These are phyloP conservation scores for Rhododendron henanense DNA, from an alignment of 148 eudicot species.

Conservation along the genomic window DNA sequence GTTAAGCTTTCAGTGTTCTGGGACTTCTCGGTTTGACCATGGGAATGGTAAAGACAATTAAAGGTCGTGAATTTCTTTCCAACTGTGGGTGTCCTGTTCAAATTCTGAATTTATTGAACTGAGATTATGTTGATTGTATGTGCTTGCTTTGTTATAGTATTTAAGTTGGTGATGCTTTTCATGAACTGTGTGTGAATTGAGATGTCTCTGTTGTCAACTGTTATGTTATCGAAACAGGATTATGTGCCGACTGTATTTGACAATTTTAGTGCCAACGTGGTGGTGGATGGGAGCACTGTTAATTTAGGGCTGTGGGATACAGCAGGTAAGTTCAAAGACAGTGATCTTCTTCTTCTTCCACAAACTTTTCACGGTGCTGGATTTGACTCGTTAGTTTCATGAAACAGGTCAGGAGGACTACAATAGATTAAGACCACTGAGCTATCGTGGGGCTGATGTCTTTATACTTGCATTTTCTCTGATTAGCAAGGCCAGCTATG, in stretches of 20 bases:
- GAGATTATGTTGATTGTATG: not conserved
- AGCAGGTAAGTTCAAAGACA: slow-evolving; percentile 25
- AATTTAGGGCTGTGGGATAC: slow-evolving; percentile 48
- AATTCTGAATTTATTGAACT: not conserved
- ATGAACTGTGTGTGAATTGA: not conserved
- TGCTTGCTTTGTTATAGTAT: not conserved
- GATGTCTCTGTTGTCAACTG: not conserved
- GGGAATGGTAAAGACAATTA: not conserved
- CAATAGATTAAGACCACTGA: slow-evolving; percentile 10
- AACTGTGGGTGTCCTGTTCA: not conserved
- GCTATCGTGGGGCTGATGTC: slow-evolving; percentile 11
- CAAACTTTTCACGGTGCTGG: not conserved
- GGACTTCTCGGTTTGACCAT: not conserved
- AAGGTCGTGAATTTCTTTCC: not conserved
- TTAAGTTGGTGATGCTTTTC: not conserved
- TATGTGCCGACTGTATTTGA: slow-evolving; percentile 39
- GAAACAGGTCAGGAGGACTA: slow-evolving; percentile 17
- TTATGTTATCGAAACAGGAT: slow-evolving; percentile 24
- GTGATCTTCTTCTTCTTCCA: not conserved
- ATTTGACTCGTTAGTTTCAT: slow-evolving; percentile 2
- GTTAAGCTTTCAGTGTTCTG: not conserved
- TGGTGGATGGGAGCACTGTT: slow-evolving; percentile 44
- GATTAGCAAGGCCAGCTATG: slow-evolving; percentile 5
- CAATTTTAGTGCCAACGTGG: slow-evolving; percentile 29
- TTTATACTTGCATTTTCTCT: slow-evolving; percentile 12